Evolutionary conservation across 345 rosid genomes (phyloP).

Genomic region (Citrus hindsii): DNA sequence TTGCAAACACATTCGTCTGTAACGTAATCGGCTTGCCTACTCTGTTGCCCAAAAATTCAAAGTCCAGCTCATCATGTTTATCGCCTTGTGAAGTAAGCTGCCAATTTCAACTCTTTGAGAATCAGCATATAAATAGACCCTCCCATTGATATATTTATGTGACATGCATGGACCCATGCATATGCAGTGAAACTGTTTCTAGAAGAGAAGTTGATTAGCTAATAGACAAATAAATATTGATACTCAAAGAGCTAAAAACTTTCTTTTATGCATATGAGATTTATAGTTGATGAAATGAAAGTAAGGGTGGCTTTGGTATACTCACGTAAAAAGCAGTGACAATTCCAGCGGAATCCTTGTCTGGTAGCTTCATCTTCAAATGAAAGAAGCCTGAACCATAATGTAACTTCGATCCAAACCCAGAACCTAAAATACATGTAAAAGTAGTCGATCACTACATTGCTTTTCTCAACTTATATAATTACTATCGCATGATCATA

Average conservation of each 20-base stretch:
- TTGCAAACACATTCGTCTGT: conserved; percentile 59
- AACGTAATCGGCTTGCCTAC: conserved; percentile 49
- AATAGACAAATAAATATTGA: too few relatives aligned
- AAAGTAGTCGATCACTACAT: neutral
- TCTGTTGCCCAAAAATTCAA: conserved; percentile 66
- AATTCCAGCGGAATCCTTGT: conserved; percentile 55
- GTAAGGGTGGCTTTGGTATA: neutral
- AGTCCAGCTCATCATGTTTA: conserved; percentile 61
- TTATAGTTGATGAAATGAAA: neutral
- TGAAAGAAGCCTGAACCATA: conserved; percentile 58
- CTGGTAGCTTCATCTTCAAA: conserved; percentile 46
- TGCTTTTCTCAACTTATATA: neutral
- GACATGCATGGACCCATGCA: neutral
- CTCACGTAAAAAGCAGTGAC: conserved; percentile 64
- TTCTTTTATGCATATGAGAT: neutral
- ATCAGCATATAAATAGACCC: neutral
- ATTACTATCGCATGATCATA: neutral
- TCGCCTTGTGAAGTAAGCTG: conserved; percentile 47
- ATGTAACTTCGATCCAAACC: conserved; percentile 43
- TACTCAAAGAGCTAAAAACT: neutral
- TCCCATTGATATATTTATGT: neutral
- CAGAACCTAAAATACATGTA: conserved; percentile 34
- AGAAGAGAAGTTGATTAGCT: neutral
- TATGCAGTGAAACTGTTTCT: neutral
- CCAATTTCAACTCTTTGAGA: neutral